Percentiles rank a stretch among this genome's conserved stretches.
These are phyloP conservation scores for Biancaea sappan DNA, from an alignment of 306 rosid genomes.

Conservation along the genomic window DNA sequence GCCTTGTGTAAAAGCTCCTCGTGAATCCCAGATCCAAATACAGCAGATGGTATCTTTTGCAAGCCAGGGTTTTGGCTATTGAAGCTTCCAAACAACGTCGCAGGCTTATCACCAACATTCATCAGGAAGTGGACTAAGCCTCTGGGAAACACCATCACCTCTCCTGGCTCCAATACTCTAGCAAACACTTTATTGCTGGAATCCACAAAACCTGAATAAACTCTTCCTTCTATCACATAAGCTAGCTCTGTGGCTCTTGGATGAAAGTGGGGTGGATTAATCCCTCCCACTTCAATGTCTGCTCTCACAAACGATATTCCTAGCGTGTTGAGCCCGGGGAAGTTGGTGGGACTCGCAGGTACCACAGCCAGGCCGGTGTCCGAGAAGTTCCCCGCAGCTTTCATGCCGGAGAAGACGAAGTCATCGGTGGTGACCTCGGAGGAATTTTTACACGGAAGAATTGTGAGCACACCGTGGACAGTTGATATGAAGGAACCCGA, in stretches of 20 bases:
- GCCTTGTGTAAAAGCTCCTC: conserved; percentile 77
- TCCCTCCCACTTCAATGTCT: conserved; percentile 71
- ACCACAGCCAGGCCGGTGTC: conserved; percentile 60
- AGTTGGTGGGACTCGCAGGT: conserved; percentile 55
- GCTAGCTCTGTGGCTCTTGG: conserved; percentile 87
- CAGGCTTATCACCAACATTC: conserved; percentile 78
- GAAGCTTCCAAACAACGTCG: conserved; percentile 78
- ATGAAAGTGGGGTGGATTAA: conserved; percentile 91
- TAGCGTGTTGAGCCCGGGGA: conserved; percentile 84
- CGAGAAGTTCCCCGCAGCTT: conserved; percentile 61
- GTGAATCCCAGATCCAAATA: conserved; percentile 85
- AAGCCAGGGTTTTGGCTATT: conserved; percentile 89
- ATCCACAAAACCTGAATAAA: conserved; percentile 87
- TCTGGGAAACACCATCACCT: conserved; percentile 86
- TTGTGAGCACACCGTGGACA: conserved; percentile 28
- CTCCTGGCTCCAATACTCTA: conserved; percentile 67
- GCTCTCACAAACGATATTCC: conserved; percentile 83
- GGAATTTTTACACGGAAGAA: conserved; percentile 78
- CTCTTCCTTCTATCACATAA: conserved; percentile 67
- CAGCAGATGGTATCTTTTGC: conserved; percentile 70
- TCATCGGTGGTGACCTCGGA: conserved; percentile 65
- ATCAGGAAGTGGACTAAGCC: conserved; percentile 84
- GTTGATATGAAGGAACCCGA: conserved; percentile 39
- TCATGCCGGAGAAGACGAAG: conserved; percentile 67
- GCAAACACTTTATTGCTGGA: conserved; percentile 68